Evolutionary conservation across 805 yeast species (phyloP).

Genomic region (Scheffersomyces ergatensis): DNA sequence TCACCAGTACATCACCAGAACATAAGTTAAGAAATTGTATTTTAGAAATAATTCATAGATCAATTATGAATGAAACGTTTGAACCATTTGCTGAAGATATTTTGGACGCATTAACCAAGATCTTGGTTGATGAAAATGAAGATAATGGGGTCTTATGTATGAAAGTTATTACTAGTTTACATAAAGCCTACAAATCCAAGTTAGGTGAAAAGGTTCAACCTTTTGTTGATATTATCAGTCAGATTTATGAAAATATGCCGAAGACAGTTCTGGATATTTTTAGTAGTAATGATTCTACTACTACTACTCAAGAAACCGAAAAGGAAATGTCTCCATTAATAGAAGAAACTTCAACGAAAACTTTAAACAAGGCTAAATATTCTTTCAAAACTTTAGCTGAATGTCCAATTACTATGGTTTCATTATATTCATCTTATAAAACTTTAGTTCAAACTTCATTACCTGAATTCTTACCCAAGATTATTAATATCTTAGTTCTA

Average conservation of each 20-base stretch:
- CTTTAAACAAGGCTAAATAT: slow-evolving; percentile 62
- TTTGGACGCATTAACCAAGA: slow-evolving; percentile 54
- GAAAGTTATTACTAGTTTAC: slow-evolving; percentile 81
- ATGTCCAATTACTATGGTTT: slow-evolving; percentile 95
- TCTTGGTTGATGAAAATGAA: slow-evolving; percentile 80
- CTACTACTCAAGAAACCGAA: slow-evolving; percentile 2
- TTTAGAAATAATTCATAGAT: slow-evolving; percentile 75
- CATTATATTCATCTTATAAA: slow-evolving; percentile 85
- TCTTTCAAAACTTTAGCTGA: slow-evolving; percentile 93
- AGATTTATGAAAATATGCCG: slow-evolving; percentile 78
- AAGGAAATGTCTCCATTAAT: slow-evolving; percentile 31
- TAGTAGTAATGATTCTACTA: slow-evolving; percentile 21
- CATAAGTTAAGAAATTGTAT: slow-evolving; percentile 75
- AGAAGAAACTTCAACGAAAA: slow-evolving; percentile 45
- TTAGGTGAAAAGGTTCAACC: slow-evolving; percentile 71
- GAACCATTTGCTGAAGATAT: slow-evolving; percentile 65
- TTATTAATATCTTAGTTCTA: slow-evolving; percentile 67
- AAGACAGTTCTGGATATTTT: slow-evolving; percentile 71
- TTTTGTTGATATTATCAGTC: slow-evolving; percentile 72
- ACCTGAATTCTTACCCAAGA: slow-evolving; percentile 76
- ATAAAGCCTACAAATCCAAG: slow-evolving; percentile 73
- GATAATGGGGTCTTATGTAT: slow-evolving; percentile 91
- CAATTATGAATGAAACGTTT: slow-evolving; percentile 79
- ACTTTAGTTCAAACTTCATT: slow-evolving; percentile 67
- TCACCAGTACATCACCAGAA: slow-evolving; percentile 62